These are phyloP conservation scores for Luffa acutangula DNA, from an alignment of 306 rosid genomes.

Conservation along the genomic window DNA sequence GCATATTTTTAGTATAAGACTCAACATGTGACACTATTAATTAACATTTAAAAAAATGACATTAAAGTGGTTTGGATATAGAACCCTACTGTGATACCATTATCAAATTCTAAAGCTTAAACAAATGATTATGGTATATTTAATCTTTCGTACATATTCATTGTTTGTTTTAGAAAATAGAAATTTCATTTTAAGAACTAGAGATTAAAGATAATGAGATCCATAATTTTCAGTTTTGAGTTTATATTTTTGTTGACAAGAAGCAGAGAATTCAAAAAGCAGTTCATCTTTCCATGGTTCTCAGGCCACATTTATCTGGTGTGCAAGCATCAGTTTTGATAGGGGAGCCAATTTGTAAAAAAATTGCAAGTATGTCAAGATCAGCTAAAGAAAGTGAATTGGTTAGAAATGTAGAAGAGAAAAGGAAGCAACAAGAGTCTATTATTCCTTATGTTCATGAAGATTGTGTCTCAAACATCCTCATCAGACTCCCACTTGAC, in stretches of 20 bases:
- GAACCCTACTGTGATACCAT: background rate
- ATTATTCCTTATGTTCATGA: slow-evolving; percentile 26
- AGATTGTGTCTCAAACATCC: slow-evolving; percentile 34
- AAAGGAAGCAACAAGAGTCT: slow-evolving; percentile 20
- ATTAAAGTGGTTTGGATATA: background rate
- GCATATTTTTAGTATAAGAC: background rate
- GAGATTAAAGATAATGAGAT: background rate
- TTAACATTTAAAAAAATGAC: background rate
- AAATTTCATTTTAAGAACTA: background rate
- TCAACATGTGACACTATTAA: background rate
- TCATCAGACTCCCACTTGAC: slow-evolving; percentile 34
- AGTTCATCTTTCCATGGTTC: background rate
- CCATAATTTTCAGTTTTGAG: background rate
- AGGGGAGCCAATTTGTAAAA: slow-evolving; percentile 12
- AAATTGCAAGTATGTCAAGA: slow-evolving; percentile 15
- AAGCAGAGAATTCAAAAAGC: background rate
- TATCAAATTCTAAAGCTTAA: background rate
- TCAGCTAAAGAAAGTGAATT: slow-evolving; percentile 22
- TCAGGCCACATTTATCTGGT: background rate
- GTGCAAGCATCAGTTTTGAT: slow-evolving; percentile 1
- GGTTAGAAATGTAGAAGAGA: slow-evolving; percentile 19
- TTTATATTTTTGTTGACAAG: background rate
- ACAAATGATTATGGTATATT: background rate
- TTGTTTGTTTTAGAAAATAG: background rate
- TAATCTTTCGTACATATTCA: background rate